Base-by-base conservation (phyloP, 2,329 filamentous ascomycete species). In the Colletotrichum chrysophilum region DNA sequence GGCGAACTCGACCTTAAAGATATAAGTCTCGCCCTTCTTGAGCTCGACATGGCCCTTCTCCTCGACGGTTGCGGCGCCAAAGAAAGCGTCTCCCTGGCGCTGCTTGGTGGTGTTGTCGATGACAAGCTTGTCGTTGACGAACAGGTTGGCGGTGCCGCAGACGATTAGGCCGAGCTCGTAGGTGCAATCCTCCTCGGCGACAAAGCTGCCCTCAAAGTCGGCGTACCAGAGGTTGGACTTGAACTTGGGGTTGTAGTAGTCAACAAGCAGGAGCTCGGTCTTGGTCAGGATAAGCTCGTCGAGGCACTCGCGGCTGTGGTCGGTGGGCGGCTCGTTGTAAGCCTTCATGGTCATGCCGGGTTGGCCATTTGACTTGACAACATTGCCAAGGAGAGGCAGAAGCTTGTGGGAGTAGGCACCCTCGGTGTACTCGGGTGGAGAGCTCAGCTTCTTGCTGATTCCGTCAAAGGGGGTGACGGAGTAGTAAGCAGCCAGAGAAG, bases 401-500 rank as follows among this genome's bases (percentile, higher is more conserved):
- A 92, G 87, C 80, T 92, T 92, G 83, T 94, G 92, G 1, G 91
- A 91, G 81, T 93, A 92, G 52, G 89, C 90, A 12, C 93, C 93
- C 58, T 93, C 88, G 3, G 90, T 87, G 80, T 91, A 93, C 2
- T 81, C 82, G 0, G 89, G 87, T 7, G 83, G 71, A 1, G 81
- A 82, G 13, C 80, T 81, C 1, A 90, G 84, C 80, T 90, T 90
- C 38, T 86, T 86, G 52, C 87, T 89, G 79, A 96, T 94, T 8
- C 93, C 94, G 72, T 94, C 93, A 30, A 93, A 92, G 3, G 94
- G 94, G 1, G 92, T 95, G 24, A 95, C 88, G 64, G 93, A 93
- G 74, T 93, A 92, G 84, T 94, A 94, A 8, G 89, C 86, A 12
- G 84, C 83, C 32, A 92, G 83, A 1, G 91, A 89, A 2, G 93